Evolutionary conservation across 2,329 filamentous ascomycete species (phyloP), one percentile per base, ranked within the genome.

Genomic region (Hypoxylon sp.): DNA sequence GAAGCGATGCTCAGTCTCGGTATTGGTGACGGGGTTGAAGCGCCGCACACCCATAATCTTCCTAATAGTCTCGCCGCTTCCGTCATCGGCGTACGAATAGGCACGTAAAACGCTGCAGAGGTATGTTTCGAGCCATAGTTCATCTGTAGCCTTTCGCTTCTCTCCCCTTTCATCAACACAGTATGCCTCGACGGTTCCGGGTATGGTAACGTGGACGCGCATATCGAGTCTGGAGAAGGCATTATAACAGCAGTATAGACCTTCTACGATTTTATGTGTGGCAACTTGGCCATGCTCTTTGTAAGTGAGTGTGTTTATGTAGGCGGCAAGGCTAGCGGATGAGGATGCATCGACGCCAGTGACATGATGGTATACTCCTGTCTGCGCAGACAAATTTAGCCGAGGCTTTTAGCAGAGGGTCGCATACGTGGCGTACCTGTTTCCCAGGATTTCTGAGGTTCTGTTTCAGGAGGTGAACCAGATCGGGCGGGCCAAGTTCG

Each of bases 181-280:
- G 80, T 98, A 98, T 81, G 94, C 97, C 80, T 99, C 95, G 57
- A 99, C 94, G 9, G 93, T 96, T 67, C 96, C 96, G 17, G 96
- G 96, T 71, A 99, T 98, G 72, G 94, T 95, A 66, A 99, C 95
- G 78, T 98, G 94, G 11, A 99, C 95, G 68, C 96, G 94, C 96
- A 99, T 99, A 78, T 99, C 96, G 58, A 98, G 87, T 71, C 97
- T 90, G 4, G 96, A 98, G 81, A 99, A 98, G 72, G 96, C 96
- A 93, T 99, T 99, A 87, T 99, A 99, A 82, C 96, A 99, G 83
- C 96, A 98, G 82, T 98, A 98, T 42, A 97, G 86, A 4, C 96
- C 96, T 71, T 97, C 96, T 8, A 94, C 92, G 64, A 98, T 96
- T 83, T 98, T 98, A 78, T 92, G 89, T 67, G 85, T 85, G 62